These are phyloP conservation scores for Chrysosporium queenslandicum DNA, from an alignment of 2,329 filamentous ascomycete species.

Conservation along the genomic window DNA sequence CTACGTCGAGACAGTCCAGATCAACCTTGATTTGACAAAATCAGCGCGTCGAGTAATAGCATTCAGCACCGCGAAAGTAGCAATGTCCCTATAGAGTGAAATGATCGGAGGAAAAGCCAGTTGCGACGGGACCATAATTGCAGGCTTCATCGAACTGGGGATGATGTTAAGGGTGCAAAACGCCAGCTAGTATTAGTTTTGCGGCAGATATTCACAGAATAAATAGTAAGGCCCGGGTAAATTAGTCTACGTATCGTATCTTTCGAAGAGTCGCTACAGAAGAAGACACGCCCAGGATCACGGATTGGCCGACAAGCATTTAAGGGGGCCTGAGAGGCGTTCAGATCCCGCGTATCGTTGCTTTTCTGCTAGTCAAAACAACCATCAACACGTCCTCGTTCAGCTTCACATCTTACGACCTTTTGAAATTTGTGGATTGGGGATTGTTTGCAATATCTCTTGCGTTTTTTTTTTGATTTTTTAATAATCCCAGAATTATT, in stretches of 20 bases:
- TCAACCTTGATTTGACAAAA: too few species aligned
- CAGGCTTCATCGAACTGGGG: too few species aligned
- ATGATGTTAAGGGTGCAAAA: not conserved
- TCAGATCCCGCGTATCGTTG: slow-evolving; percentile 5
- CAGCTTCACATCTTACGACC: not conserved
- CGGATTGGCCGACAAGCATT: not conserved
- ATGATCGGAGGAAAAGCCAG: too few species aligned
- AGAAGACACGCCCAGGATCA: not conserved
- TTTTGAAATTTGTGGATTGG: not conserved
- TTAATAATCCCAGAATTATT: not conserved
- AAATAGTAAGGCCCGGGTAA: not conserved
- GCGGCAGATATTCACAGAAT: not conserved
- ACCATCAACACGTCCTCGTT: not conserved
- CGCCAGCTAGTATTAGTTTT: not conserved
- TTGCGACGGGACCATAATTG: too few species aligned
- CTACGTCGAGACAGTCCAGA: too few species aligned
- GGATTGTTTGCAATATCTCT: not conserved
- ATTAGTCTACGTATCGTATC: not conserved
- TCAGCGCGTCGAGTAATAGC: too few species aligned
- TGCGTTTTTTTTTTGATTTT: not conserved
- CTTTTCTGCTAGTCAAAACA: slow-evolving; percentile 3
- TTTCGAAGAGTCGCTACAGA: not conserved
- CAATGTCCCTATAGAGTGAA: too few species aligned
- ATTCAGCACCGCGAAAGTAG: too few species aligned
- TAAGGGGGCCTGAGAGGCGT: not conserved